These are phyloP conservation scores for Posidonia australis DNA, from an alignment of 106 monocot genomes.

Conservation along the genomic window DNA sequence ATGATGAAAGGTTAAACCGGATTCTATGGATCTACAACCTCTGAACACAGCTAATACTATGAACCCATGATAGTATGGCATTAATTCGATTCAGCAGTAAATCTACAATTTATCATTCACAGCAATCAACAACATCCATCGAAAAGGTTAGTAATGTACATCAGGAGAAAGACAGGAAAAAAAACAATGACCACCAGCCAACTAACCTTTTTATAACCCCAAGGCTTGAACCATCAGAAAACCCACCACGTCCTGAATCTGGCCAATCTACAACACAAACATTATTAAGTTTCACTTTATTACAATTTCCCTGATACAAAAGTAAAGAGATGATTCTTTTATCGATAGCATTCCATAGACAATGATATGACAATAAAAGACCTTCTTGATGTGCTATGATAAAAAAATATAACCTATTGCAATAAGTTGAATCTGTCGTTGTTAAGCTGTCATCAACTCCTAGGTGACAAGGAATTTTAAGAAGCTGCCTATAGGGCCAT, in stretches of 20 bases:
- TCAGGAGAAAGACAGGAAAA: background rate
- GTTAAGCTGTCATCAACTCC: no score
- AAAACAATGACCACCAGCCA: background rate
- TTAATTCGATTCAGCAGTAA: no score
- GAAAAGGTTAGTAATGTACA: background rate
- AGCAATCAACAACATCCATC: background rate
- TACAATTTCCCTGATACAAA: background rate
- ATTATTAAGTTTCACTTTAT: background rate
- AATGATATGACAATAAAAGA: background rate
- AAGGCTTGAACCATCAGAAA: conserved; percentile 19
- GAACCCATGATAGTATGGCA: no score
- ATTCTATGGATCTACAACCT: no score
- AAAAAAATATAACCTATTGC: no score
- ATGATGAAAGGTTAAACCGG: no score
- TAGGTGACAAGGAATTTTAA: no score
- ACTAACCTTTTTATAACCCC: conserved; percentile 34
- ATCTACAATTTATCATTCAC: no score
- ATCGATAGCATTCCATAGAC: background rate
- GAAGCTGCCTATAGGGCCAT: no score
- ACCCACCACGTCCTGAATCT: conserved; percentile 48
- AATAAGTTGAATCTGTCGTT: no score
- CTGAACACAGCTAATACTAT: no score
- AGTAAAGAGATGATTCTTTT: background rate
- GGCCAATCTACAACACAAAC: conserved; percentile 16
- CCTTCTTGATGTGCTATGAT: no score